Evolutionary conservation across 1,284 basidiomycete genomes (phyloP).

Genomic region (Mycena sp.): DNA sequence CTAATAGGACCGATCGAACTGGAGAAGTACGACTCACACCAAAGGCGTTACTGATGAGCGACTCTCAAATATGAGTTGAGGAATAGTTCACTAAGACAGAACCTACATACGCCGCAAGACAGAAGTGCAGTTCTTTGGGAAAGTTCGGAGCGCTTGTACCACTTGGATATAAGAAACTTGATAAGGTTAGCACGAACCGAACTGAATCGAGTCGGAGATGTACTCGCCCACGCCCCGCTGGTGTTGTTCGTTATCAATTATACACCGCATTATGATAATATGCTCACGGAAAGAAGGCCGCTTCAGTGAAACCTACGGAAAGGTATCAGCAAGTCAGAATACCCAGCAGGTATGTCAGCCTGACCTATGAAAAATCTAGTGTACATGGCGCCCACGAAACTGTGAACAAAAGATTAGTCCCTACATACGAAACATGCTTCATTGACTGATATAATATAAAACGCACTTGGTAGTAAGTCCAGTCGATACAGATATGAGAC

Average conservation of each 20-base stretch:
- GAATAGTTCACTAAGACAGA: not conserved
- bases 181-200: not conserved
- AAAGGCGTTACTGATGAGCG: slow-evolving; percentile 84
- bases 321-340: not conserved
- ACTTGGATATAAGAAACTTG: slow-evolving; percentile 72
- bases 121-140: slow-evolving; percentile 70
- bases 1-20: not conserved
- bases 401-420: slow-evolving; percentile 35
- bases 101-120: slow-evolving; percentile 25
- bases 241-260: slow-evolving; percentile 38
- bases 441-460: not conserved
- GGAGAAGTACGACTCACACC: slow-evolving; percentile 46
- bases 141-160: slow-evolving; percentile 76
- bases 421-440: no score
- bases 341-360: not conserved
- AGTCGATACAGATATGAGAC: slow-evolving; percentile 69
- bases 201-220: not conserved
- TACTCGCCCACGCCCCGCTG: slow-evolving; percentile 23
- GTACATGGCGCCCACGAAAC: slow-evolving; percentile 74
- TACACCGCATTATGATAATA: slow-evolving; percentile 32
- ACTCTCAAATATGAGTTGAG: slow-evolving; percentile 73
- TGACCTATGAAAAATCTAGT: slow-evolving; percentile 80
- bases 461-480: slow-evolving; percentile 66
- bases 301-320: slow-evolving; percentile 55
- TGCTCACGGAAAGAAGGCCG: slow-evolving; percentile 80